phyloP scores from a whole-genome alignment of 2,329 filamentous ascomycete genomes.

The Bipolaris victoriae region DNA sequence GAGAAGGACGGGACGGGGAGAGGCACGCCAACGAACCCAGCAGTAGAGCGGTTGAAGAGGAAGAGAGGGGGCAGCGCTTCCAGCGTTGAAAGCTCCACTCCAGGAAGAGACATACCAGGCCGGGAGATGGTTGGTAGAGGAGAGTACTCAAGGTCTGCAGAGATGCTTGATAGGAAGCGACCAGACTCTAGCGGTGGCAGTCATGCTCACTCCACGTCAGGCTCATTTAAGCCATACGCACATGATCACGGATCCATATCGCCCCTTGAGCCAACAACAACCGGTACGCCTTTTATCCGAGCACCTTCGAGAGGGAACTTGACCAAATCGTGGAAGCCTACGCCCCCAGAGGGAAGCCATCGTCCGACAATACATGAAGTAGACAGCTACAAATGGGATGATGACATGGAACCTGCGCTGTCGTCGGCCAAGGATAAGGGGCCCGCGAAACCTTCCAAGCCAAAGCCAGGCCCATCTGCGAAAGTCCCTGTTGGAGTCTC shows the following conservation, averaged over 20 bases:
- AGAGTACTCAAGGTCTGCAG: constrained; percentile 39
- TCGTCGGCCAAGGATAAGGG: constrained; percentile 40
- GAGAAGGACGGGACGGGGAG: constrained; percentile 38
- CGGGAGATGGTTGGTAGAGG: constrained; percentile 28
- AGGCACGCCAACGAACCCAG: constrained; percentile 42
- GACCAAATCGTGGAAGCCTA: constrained; percentile 29
- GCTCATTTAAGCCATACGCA: constrained; percentile 40
- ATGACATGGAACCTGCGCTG: constrained; percentile 47
- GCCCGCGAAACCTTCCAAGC: constrained; percentile 29
- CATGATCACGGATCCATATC: constrained; percentile 40
- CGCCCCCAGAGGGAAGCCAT: constrained; percentile 32
- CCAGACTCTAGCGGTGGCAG: constrained; percentile 35
- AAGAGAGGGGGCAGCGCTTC: constrained; percentile 41
- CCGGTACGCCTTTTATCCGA: constrained; percentile 59
- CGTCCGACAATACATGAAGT: constrained; percentile 48
- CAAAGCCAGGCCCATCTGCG: constrained; percentile 48
- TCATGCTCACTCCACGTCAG: constrained; percentile 28
- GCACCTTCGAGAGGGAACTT: constrained; percentile 54
- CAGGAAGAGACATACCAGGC: constrained; percentile 40
- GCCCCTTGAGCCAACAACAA: constrained; percentile 46
- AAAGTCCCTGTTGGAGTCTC: constrained; percentile 87
- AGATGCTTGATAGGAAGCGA: constrained; percentile 30
- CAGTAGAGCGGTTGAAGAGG: constrained; percentile 42
- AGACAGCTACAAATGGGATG: constrained; percentile 59
- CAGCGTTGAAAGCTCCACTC: constrained; percentile 27